Conservation (phyloP, 2,329 filamentous ascomycete species). For the Claviceps sp. region DNA sequence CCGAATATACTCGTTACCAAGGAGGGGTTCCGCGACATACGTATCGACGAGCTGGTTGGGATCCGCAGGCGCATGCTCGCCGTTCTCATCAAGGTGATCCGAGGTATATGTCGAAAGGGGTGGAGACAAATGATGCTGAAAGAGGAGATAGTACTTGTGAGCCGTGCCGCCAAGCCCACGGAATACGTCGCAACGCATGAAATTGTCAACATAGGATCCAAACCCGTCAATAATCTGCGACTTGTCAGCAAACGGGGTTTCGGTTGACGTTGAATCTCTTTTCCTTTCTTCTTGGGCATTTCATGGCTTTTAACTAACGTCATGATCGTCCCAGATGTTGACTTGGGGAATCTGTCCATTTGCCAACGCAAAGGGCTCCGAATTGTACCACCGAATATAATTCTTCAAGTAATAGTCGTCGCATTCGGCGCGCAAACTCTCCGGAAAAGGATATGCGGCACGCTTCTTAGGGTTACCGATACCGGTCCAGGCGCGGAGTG, state of each 20-base stretch:
- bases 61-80: constrained; percentile 42
- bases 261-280: no score
- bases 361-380: constrained; percentile 70
- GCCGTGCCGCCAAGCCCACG: constrained; percentile 81
- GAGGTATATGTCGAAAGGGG: constrained; percentile 78
- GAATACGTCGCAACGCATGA: constrained; percentile 89
- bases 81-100: constrained; percentile 11
- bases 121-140: constrained; percentile 86
- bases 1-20: constrained; percentile 64
- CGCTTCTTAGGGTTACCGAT: constrained; percentile 77
- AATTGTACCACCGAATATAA: constrained; percentile 74
- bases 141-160: constrained; percentile 96
- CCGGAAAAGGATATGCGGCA: constrained; percentile 62
- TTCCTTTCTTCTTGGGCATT: not conserved
- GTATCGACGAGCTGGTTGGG: constrained; percentile 60
- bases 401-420: constrained; percentile 87
- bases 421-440: constrained; percentile 66
- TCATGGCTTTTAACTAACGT: constrained; percentile 33
- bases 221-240: constrained; percentile 75
- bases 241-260: constrained; percentile 1
- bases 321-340: constrained; percentile 97
- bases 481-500: constrained; percentile 68
- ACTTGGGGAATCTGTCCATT: constrained; percentile 90
- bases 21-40: constrained; percentile 47
- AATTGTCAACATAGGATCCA: constrained; percentile 84